Evolutionary conservation across 169 alveolate genomes (phyloP).

Genomic region (Plasmodium sp.): DNA sequence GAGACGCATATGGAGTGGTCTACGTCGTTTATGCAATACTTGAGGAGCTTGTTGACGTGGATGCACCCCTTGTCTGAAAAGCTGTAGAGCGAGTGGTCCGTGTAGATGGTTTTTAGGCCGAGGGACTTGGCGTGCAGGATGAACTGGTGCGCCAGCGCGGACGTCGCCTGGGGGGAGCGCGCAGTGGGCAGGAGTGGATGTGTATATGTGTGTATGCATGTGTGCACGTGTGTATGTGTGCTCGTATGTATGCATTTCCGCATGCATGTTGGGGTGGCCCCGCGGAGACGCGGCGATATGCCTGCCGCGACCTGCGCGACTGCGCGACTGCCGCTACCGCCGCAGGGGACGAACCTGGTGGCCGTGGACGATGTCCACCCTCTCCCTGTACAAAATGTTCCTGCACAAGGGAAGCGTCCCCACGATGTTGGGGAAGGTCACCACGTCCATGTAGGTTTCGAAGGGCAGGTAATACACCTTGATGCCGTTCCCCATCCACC

Average conservation of each 20-base stretch:
- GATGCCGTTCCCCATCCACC: constrained; percentile 98
- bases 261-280: background rate
- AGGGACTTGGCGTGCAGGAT: constrained; percentile 69
- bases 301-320: background rate
- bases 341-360: constrained; percentile 78
- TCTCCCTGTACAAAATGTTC: constrained; percentile 95
- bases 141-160: constrained; percentile 72
- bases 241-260: background rate
- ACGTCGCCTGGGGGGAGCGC: constrained; percentile 28
- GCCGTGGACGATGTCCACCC: constrained; percentile 94
- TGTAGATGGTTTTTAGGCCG: constrained; percentile 92
- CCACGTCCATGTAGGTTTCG: constrained; percentile 88
- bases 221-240: background rate
- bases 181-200: background rate
- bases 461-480: constrained; percentile 97
- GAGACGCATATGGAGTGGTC: constrained; percentile 96
- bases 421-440: constrained; percentile 78
- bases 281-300: background rate
- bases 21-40: constrained; percentile 70
- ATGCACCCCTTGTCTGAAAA: constrained; percentile 96
- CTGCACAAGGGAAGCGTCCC: constrained; percentile 86
- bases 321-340: background rate
- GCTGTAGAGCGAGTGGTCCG: constrained; percentile 99
- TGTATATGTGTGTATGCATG: background rate
- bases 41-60: constrained; percentile 92